A percentile compares a stretch with the other conserved stretches of the same genome.
phyloP scores from a whole-genome alignment of 2,329 filamentous ascomycete genomes.

The Furcasterigmium sp. region DNA sequence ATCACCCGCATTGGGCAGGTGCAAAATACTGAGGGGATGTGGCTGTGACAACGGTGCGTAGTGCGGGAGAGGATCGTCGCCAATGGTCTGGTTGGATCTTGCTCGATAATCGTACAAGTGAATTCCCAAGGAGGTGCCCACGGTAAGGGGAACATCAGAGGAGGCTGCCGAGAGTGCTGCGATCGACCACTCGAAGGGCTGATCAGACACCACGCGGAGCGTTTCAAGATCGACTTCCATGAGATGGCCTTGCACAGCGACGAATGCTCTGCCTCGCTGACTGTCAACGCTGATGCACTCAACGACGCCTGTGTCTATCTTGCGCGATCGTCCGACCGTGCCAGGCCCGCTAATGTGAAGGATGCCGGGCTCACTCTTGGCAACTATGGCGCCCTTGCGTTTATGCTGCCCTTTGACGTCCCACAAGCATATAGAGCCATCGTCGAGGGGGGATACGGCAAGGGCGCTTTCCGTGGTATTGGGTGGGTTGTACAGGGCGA shows the following conservation, averaged over 20 bases:
- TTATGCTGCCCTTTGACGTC: slow-evolving; percentile 56
- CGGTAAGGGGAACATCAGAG: slow-evolving; percentile 66
- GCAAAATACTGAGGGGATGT: slow-evolving; percentile 76
- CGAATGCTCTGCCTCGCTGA: slow-evolving; percentile 61
- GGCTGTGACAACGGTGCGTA: slow-evolving; percentile 75
- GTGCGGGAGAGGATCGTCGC: slow-evolving; percentile 44
- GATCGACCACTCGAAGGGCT: slow-evolving; percentile 75
- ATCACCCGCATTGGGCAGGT: slow-evolving; percentile 56
- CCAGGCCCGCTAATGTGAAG: slow-evolving; percentile 53
- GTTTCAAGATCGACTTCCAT: slow-evolving; percentile 79
- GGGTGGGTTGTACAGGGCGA: slow-evolving; percentile 58
- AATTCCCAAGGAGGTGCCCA: slow-evolving; percentile 76
- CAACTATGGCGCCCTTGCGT: slow-evolving; percentile 57
- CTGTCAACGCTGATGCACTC: slow-evolving; percentile 82
- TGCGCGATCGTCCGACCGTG: slow-evolving; percentile 47
- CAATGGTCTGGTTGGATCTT: slow-evolving; percentile 30
- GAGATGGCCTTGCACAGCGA: slow-evolving; percentile 72
- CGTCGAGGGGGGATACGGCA: slow-evolving; percentile 74
- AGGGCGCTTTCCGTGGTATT: slow-evolving; percentile 42
- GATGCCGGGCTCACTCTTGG: slow-evolving; percentile 60
- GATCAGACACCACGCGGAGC: slow-evolving; percentile 61
- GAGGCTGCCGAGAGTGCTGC: slow-evolving; percentile 71
- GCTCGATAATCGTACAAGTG: slow-evolving; percentile 75
- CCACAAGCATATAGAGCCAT: slow-evolving; percentile 86
- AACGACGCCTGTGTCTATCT: slow-evolving; percentile 67